Evolutionary conservation across 2,329 filamentous ascomycete genomes (phyloP), one percentile per base, ranked within the genome.

Genomic region (Fusarium udum): DNA sequence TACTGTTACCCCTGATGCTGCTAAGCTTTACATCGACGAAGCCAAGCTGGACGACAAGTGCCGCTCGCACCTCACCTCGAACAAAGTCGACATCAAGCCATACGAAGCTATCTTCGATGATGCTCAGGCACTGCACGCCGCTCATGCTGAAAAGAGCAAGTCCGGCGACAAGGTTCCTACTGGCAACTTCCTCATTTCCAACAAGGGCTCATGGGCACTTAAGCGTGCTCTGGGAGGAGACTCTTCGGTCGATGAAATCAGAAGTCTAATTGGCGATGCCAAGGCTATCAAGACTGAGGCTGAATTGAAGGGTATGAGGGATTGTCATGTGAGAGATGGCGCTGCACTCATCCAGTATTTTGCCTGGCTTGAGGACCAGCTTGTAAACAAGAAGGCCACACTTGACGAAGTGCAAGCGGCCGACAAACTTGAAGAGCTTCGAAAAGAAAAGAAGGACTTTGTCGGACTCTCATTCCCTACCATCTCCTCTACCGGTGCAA

Each of bases 231-330:
- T 99, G 3, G 96, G 96, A 32, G 96, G 95, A 13, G 93, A 96
- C 52, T 89, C 92, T 14, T 90, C 92, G 67, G 94, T 97, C 5
- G 95, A 98, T 61, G 95, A 98, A 79, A 85, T 93, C 26, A 89
- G 95, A 75, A 98, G 95, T 78, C 95, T 95, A 2, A 89, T 99
- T 65, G 92, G 91, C 9, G 95, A 98, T 82, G 90, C 95, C 40
- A 99, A 99, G 84, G 95, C 96, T 13, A 87, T 98, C 80, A 99
- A 99, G 85, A 99, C 98, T 77, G 90, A 94, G 63, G 91, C 89
- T 0, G 96, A 99, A 81, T 85, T 98, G 49, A 90, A 94, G 77
- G 96, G 96, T 69, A 98, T 99, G 96, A 90, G 95, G 69, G 90
- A 93, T 64, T 98, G 96, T 80, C 96, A 99, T 80, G 90, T 98